Evolutionary conservation across 1,284 basidiomycete genomes (phyloP), one percentile per base, ranked within the genome.

Genomic region (Puccinia brachypodii): DNA sequence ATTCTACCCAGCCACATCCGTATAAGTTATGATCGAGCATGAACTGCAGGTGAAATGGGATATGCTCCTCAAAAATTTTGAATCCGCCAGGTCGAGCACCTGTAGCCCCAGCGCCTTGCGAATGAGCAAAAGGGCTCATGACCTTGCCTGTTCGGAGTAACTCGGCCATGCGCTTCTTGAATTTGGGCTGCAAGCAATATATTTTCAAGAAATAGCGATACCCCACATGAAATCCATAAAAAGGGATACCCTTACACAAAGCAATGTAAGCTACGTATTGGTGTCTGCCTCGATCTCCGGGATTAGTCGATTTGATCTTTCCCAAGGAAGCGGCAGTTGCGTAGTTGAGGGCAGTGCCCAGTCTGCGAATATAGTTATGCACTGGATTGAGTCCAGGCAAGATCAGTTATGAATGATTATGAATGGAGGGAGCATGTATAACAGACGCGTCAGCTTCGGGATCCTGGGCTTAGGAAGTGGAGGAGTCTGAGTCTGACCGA

Each of bases 21-120:
- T 95, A 97, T 47, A 99, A 89, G 82, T 95, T 95, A 87, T 94
- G 96, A 87, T 99, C 96, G 86, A 93, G 93, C 90, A 98, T 91
- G 88, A 98, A 98, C 87, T 98, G 96, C 33, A 98, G 89, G 62
- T 91, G 88, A 86, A 92, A 98, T 85, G 91, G 92, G 85, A 98
- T 89, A 87, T 99, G 96, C 83, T 92, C 93, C 87, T 99, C 96
- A 81, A 84, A 85, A 9, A 86, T 84, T 82, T 87, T 85, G 86
- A 92, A 97, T 8, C 92, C 89, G 16, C 33, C n/a, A 28, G 79
- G 28, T 42, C 42, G 75, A 1, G 56, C 36, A 16, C 33, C 8
- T 19, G 28, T 14, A n/a, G 75, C 60, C 11, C 28, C 16, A n/a
- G 6, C 33, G 13, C 19, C 38, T n/a, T 42, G 50, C 22, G 71